Conservation (phyloP, 306 rosid genomes). For the Casuarina cunninghamiana region DNA sequence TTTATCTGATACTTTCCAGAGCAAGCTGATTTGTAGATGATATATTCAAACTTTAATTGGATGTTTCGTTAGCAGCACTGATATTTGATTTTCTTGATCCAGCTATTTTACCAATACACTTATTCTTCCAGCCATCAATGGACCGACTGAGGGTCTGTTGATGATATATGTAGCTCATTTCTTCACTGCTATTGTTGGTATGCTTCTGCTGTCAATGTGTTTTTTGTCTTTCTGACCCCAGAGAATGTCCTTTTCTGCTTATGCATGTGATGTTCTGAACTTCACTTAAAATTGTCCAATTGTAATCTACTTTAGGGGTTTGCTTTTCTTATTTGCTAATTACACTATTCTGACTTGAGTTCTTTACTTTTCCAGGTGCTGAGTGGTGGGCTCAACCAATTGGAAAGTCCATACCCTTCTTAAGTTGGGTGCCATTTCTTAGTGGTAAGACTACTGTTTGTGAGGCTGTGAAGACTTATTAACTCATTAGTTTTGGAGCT, state of each 20-base stretch:
- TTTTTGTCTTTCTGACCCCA: not conserved
- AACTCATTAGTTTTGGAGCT: constrained; percentile 14
- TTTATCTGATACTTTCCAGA: constrained; percentile 13
- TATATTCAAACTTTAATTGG: constrained; percentile 6
- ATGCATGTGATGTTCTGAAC: not conserved
- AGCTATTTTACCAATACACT: constrained; percentile 92
- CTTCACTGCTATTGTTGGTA: constrained; percentile 90
- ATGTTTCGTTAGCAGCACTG: constrained; percentile 1
- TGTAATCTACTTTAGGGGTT: not conserved
- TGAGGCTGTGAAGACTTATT: not conserved
- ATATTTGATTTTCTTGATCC: constrained; percentile 40
- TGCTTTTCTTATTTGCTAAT: not conserved
- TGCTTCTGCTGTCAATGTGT: constrained; percentile 27
- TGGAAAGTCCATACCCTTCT: constrained; percentile 69
- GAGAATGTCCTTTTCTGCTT: constrained; percentile 1
- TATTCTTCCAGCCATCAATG: constrained; percentile 83
- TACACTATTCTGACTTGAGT: constrained; percentile 3
- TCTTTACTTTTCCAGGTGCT: constrained; percentile 59
- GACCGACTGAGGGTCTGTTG: constrained; percentile 98
- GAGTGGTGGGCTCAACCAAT: constrained; percentile 86
- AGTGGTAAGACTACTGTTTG: constrained; percentile 47
- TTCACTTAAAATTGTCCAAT: constrained; percentile 7
- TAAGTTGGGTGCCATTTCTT: constrained; percentile 73
- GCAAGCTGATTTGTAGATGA: not conserved
- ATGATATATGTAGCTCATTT: constrained; percentile 66